Evolutionary conservation across 176 grass and related monocot species (phyloP).

Genomic region (Rhynchospora tenuis): DNA sequence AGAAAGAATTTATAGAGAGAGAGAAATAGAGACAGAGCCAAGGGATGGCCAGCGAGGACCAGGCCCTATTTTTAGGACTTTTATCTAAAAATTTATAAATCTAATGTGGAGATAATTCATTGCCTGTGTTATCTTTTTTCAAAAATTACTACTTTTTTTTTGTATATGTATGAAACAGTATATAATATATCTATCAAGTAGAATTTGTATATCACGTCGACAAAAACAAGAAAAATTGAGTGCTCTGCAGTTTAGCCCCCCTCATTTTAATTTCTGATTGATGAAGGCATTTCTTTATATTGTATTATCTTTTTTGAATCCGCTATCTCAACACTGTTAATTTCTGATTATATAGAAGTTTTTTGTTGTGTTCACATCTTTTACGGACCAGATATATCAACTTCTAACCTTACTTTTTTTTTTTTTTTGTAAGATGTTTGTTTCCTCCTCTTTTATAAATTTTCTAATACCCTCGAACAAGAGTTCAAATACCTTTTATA

Average conservation of each 20-base stretch:
- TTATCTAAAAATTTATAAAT: not conserved
- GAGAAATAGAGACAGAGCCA: not conserved
- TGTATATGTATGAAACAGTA: not conserved
- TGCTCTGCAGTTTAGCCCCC: not conserved
- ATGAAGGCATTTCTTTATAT: not conserved
- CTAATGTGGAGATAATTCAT: no score
- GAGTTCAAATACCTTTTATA: no score
- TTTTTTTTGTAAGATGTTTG: no score
- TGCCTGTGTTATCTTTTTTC: no score
- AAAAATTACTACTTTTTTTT: no score
- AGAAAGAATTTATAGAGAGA: constrained; percentile 18
- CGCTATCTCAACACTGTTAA: not conserved
- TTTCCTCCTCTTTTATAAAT: no score
- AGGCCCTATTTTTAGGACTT: constrained; percentile 12
- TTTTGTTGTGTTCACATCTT: no score
- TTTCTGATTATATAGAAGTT: no score
- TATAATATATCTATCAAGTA: not conserved
- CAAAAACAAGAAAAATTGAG: not conserved
- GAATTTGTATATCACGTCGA: not conserved
- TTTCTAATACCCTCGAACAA: no score
- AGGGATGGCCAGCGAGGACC: not conserved
- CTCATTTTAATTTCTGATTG: not conserved
- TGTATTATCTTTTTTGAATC: not conserved
- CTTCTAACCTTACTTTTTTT: no score
- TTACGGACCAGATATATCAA: no score